Evolutionary conservation across 768 basidiomycete species (phyloP), one percentile per base, ranked within the genome.

Genomic region (Hortiboletus campestris): DNA sequence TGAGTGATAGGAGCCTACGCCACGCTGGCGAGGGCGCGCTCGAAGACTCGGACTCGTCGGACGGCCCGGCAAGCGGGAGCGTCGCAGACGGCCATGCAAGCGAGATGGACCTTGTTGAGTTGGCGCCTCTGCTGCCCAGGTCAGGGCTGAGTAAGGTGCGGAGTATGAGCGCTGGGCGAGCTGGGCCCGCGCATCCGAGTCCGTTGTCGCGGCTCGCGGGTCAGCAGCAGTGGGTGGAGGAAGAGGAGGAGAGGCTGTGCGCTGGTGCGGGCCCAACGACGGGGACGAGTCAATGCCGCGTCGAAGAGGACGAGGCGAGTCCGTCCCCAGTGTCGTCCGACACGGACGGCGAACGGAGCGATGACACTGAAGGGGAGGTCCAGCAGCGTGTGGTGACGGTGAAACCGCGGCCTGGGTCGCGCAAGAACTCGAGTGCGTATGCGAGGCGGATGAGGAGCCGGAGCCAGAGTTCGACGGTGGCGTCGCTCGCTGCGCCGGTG

Each of bases 1-100:
- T 74, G 13, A 76, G 75, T 58, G 75, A 78, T 49, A 69, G 68
- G 50, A 88, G 81, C 55, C 71, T 82, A 32, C 75, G 82, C 2
- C 84, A 89, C 62, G 82, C 86, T 12, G 89, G 89, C 5, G 90
- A 91, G 63, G 88, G 89, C 28, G 87, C 85, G 2, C 70, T 92
- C 4, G 86, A 88, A 55, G 88, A 90, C 63, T 90, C 88, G 0
- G 89, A 90, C 71, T 88, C 88, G 1, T 80, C 80, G 2, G 78
- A 73, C 13, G 49, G 55, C 6, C 59, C 47, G 14, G 62, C 45
- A 39, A 59, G 66, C 29, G 68, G 66, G 29, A 59, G 62, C 10
- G 53, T 57, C 14, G 52, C 25, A 10, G 64, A 62, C n/a, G 54
- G 59, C 13, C 57, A 60, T 25, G 53, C 22, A 25, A 69, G 69